phyloP scores from a whole-genome alignment of 176 grass and related monocot genomes.

The Alloteropsis semialata region DNA sequence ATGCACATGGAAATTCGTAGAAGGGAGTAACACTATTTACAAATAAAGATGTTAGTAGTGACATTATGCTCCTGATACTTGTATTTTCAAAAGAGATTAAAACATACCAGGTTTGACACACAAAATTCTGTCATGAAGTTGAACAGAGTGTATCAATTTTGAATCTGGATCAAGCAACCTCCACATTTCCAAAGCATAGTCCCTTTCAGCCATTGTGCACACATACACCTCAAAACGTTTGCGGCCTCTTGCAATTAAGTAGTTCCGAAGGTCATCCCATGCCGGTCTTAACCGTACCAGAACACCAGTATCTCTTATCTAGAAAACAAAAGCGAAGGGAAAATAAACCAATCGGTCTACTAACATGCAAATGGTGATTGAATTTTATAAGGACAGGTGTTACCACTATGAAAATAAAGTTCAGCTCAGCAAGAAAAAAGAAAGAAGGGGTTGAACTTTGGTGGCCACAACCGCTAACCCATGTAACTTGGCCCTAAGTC shows the following conservation, averaged over 20 bases:
- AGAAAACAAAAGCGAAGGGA: conserved; percentile 8
- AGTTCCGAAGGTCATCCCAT: conserved; percentile 96
- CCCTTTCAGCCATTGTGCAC: conserved; percentile 99
- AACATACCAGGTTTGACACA: conserved; percentile 93
- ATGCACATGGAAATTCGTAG: conserved; percentile 25
- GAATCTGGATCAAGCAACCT: conserved; percentile 93
- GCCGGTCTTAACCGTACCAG: conserved; percentile 52
- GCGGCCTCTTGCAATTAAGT: conserved; percentile 90
- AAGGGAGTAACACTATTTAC: background rate
- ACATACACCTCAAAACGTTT: conserved; percentile 99
- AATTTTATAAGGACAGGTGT: background rate
- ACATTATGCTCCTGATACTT: background rate
- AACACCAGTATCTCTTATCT: conserved; percentile 97
- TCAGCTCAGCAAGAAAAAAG: background rate
- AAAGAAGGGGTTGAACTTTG: background rate
- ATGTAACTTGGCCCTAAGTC: background rate
- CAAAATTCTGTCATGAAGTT: conserved; percentile 81
- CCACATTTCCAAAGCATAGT: conserved; percentile 99
- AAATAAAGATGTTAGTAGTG: background rate
- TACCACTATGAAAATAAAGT: background rate
- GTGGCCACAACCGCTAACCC: background rate
- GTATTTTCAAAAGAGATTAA: background rate
- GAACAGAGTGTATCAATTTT: conserved; percentile 78
- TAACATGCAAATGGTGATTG: conserved; percentile 9
- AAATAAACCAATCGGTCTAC: background rate